Conservation (phyloP, 1,284 basidiomycete species). For the Coriolopsis trogii region DNA sequence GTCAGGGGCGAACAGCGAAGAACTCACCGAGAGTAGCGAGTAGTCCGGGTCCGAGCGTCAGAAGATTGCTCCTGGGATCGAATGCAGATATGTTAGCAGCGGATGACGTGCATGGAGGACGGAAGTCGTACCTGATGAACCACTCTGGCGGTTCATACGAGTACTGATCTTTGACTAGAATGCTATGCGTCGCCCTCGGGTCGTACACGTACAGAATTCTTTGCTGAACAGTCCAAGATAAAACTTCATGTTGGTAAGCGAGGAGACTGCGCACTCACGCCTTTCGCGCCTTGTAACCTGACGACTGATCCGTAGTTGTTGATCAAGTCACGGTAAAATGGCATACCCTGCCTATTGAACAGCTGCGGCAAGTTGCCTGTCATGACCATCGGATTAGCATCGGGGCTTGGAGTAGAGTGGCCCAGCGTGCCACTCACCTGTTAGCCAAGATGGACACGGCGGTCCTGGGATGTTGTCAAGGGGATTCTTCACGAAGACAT, state of each 20-base stretch:
- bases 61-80: slow-evolving; percentile 21
- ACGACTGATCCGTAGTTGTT: slow-evolving; percentile 26
- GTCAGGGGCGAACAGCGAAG: background rate
- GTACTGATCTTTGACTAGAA: slow-evolving; percentile 38
- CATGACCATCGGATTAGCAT: background rate
- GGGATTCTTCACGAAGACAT: slow-evolving; percentile 13
- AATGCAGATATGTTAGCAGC: slow-evolving; percentile 1
- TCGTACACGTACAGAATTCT: slow-evolving; percentile 32
- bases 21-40: slow-evolving; percentile 25
- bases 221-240: slow-evolving; percentile 14
- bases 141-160: slow-evolving; percentile 32
- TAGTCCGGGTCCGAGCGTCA: slow-evolving; percentile 27
- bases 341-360: slow-evolving; percentile 18
- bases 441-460: slow-evolving; percentile 20
- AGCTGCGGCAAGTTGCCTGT: slow-evolving; percentile 24
- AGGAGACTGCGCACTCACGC: slow-evolving; percentile 16
- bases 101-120: background rate
- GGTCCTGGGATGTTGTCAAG: slow-evolving; percentile 29
- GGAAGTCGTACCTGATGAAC: slow-evolving; percentile 22
- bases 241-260: background rate
- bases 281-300: slow-evolving; percentile 20
- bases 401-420: background rate
- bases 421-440: slow-evolving; percentile 10
- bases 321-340: slow-evolving; percentile 21
- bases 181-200: slow-evolving; percentile 32